Evolutionary conservation across 345 rosid species (phyloP).

Genomic region (Brassica rapa): DNA sequence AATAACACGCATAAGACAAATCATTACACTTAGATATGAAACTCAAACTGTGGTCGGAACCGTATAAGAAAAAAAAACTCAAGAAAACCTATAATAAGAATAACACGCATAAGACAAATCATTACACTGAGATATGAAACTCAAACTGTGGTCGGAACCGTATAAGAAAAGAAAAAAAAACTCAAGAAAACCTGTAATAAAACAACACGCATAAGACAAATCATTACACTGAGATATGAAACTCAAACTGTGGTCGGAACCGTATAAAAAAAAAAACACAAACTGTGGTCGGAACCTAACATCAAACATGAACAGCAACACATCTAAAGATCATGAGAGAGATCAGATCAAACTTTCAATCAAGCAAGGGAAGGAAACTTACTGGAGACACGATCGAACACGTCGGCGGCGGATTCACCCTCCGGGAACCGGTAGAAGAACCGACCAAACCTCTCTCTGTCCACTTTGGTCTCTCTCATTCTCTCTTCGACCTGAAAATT

Average conservation of each 20-base stretch:
- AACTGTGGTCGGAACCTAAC: not conserved
- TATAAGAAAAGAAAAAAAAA: constrained; percentile 3
- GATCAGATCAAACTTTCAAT: not conserved
- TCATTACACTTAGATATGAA: not conserved
- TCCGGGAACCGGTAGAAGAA: constrained; percentile 95
- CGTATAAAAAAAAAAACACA: constrained; percentile 11
- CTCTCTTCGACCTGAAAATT: constrained; percentile 89
- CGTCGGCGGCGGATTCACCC: constrained; percentile 98
- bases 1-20: not conserved
- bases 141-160: not conserved
- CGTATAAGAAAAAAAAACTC: constrained; percentile 44
- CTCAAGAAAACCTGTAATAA: constrained; percentile 74
- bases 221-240: not conserved
- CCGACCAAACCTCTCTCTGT: constrained; percentile 75
- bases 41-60: not conserved
- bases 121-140: not conserved
- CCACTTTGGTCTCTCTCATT: constrained; percentile 69
- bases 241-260: not conserved
- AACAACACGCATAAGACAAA: not conserved
- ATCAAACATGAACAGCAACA: not conserved
- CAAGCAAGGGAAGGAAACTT: constrained; percentile 25
- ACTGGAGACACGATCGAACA: constrained; percentile 96
- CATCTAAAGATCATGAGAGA: not conserved
- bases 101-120: not conserved
- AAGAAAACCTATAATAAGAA: constrained; percentile 62